Percentiles rank a stretch among this genome's conserved stretches.
Conservation (phyloP, 371 early-diverging fungal genomes). For the Mortierella polycephala region DNA sequence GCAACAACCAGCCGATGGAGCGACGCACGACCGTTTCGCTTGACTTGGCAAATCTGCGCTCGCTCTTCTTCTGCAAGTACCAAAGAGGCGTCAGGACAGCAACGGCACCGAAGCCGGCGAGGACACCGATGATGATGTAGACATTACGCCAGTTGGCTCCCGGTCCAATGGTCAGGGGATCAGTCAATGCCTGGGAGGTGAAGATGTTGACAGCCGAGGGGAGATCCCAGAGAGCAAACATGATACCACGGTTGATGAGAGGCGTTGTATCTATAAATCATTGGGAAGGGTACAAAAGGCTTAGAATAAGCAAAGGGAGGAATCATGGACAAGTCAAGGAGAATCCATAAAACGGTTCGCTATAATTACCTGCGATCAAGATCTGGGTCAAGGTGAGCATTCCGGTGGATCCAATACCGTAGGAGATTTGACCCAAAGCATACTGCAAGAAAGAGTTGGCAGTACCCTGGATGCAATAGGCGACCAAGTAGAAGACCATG, state of each 20-base stretch:
- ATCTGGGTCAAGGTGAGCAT: conserved; percentile 56
- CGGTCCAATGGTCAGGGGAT: conserved; percentile 39
- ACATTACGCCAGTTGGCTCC: conserved; percentile 56
- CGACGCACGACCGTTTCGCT: conserved; percentile 6
- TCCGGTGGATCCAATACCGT: conserved; percentile 58
- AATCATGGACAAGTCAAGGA: background rate
- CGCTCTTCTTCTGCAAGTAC: conserved; percentile 40
- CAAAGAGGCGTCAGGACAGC: conserved; percentile 52
- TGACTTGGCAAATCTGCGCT: conserved; percentile 16
- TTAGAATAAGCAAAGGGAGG: background rate
- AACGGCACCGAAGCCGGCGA: conserved; percentile 49
- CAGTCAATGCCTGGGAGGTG: conserved; percentile 25
- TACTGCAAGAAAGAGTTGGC: conserved; percentile 49
- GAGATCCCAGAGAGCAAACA: conserved; percentile 46
- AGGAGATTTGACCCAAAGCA: conserved; percentile 57
- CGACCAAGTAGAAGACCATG: conserved; percentile 56
- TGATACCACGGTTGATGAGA: conserved; percentile 43
- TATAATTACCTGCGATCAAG: conserved; percentile 57
- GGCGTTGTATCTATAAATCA: conserved; percentile 28
- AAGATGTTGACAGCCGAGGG: conserved; percentile 36
- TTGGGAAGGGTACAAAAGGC: background rate
- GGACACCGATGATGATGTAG: conserved; percentile 55
- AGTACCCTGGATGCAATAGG: conserved; percentile 54
- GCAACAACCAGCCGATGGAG: conserved; percentile 42
- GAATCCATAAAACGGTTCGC: background rate